Conservation (phyloP, 2,329 filamentous ascomycete genomes). For the Colletotrichum aenigma region DNA sequence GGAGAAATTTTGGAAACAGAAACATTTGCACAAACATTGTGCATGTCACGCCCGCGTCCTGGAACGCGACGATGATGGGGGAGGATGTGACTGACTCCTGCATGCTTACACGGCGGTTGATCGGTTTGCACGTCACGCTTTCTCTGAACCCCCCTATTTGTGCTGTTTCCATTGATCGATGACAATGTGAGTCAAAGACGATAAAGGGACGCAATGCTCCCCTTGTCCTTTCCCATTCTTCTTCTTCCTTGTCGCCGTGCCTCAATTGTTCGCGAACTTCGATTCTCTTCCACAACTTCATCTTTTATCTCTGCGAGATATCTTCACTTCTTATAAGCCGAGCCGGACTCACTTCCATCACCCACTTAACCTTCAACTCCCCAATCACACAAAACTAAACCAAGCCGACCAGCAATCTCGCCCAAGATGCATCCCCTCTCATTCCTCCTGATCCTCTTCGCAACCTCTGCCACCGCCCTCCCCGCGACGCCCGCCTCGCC, state of each 20-base stretch:
- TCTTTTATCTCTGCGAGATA: not conserved
- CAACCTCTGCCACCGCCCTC: not conserved
- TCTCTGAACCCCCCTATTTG: not conserved
- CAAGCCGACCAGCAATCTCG: no score
- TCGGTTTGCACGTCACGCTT: not conserved
- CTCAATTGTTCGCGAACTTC: not conserved
- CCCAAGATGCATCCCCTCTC: not conserved
- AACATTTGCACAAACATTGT: not conserved
- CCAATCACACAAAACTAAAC: not conserved
- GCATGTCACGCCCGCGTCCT: not conserved
- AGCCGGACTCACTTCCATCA: not conserved
- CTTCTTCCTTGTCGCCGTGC: not conserved
- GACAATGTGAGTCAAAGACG: not conserved
- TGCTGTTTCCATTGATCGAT: not conserved
- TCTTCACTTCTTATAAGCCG: not conserved
- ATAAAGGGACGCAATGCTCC: not conserved
- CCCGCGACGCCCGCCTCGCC: slow-evolving; percentile 7
- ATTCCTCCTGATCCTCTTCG: slow-evolving; percentile 6
- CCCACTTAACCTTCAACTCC: not conserved
- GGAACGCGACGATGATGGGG: not conserved
- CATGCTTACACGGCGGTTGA: not conserved
- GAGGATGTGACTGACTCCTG: not conserved
- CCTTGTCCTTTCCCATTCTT: not conserved
- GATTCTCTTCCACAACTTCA: not conserved
- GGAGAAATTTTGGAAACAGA: not conserved